These are phyloP conservation scores for Naganishia vaughanmartiniae DNA, from an alignment of 768 basidiomycete species.

Conservation along the genomic window DNA sequence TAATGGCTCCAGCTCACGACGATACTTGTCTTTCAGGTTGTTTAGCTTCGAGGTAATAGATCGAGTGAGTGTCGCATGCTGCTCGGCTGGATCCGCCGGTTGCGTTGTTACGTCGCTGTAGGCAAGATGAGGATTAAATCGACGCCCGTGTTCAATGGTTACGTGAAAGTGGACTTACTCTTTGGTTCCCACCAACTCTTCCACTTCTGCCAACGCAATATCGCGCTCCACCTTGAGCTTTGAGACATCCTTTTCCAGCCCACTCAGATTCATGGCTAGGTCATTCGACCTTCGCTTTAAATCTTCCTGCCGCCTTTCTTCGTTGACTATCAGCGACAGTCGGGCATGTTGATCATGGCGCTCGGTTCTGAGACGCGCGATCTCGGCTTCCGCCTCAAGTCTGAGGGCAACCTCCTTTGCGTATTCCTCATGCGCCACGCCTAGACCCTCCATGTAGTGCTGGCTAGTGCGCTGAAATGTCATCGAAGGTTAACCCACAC, in stretches of 20 bases:
- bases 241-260: constrained; percentile 79
- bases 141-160: neutral
- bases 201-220: constrained; percentile 86
- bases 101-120: constrained; percentile 52
- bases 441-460: constrained; percentile 85
- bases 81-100: constrained; percentile 26
- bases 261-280: constrained; percentile 69
- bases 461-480: constrained; percentile 74
- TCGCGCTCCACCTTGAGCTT: constrained; percentile 85
- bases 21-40: constrained; percentile 79
- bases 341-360: constrained; percentile 85
- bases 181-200: constrained; percentile 74
- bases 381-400: constrained; percentile 87
- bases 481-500: neutral
- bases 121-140: neutral
- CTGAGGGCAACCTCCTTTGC: constrained; percentile 84
- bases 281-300: constrained; percentile 77
- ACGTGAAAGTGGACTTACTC: constrained; percentile 57
- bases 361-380: constrained; percentile 75
- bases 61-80: constrained; percentile 55
- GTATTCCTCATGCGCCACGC: constrained; percentile 89
- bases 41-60: constrained; percentile 83
- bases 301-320: constrained; percentile 69
- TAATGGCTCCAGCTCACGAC: constrained; percentile 78
- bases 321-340: constrained; percentile 78